A percentile compares a stretch with the other conserved stretches of the same genome.
Conservation (phyloP, 768 basidiomycete genomes). For the Leccinum rimulosum region DNA sequence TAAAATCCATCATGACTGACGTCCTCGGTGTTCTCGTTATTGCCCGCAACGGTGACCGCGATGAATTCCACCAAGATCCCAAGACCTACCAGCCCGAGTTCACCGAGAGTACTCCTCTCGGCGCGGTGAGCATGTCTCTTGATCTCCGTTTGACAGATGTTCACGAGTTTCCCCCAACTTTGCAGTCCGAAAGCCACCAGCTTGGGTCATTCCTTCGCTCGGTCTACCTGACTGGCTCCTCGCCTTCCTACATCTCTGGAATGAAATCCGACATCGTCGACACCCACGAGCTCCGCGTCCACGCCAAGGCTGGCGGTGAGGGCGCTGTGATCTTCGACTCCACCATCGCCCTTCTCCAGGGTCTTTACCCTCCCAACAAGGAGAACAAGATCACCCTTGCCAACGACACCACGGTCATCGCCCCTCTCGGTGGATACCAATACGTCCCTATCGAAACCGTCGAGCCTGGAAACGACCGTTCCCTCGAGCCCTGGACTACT, state of each 20-base stretch:
- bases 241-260: slow-evolving; percentile 64
- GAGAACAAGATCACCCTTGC: slow-evolving; percentile 74
- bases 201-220: slow-evolving; percentile 63
- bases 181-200: slow-evolving; percentile 62
- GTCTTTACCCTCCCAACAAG: slow-evolving; percentile 78
- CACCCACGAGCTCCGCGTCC: slow-evolving; percentile 69
- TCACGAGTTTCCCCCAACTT: not conserved
- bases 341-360: slow-evolving; percentile 80
- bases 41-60: slow-evolving; percentile 76
- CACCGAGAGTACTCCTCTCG: slow-evolving; percentile 73
- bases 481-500: slow-evolving; percentile 76
- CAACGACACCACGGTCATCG: slow-evolving; percentile 66
- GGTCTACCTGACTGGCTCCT: slow-evolving; percentile 64
- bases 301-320: slow-evolving; percentile 82
- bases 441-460: slow-evolving; percentile 90
- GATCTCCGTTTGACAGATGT: not conserved
- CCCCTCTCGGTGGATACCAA: slow-evolving; percentile 82
- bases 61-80: slow-evolving; percentile 69
- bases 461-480: slow-evolving; percentile 78
- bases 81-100: slow-evolving; percentile 57
- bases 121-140: slow-evolving; percentile 48
- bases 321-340: slow-evolving; percentile 87
- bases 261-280: slow-evolving; percentile 68
- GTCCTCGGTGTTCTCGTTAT: slow-evolving; percentile 78
- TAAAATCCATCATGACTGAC: slow-evolving; percentile 34